Conservation (phyloP, 768 basidiomycete genomes). For the Hirschioporus abietinus region DNA sequence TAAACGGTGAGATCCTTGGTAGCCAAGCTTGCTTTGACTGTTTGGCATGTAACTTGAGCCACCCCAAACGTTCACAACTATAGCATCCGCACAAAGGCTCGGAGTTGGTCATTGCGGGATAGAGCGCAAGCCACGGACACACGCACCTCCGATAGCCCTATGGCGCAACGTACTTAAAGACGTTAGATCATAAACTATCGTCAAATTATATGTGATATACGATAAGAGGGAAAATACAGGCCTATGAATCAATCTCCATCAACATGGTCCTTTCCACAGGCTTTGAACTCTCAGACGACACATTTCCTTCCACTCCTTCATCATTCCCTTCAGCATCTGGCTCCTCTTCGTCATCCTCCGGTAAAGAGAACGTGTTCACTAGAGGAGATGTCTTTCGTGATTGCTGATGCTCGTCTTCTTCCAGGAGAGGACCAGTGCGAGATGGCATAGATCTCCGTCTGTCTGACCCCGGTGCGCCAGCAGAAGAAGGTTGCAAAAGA, state of each 20-base stretch:
- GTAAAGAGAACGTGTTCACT: neutral
- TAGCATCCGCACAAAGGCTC: neutral
- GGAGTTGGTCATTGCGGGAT: neutral
- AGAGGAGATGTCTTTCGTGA: neutral
- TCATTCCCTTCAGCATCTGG: neutral
- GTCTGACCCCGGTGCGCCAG: neutral
- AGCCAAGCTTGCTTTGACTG: too few species aligned
- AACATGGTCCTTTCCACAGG: neutral
- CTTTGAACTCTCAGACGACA: neutral
- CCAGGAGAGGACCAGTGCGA: neutral
- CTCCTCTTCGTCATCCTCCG: neutral
- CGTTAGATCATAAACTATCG: neutral
- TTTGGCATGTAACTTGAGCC: too few species aligned
- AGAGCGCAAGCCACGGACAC: neutral
- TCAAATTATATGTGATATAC: neutral
- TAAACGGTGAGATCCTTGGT: too few species aligned
- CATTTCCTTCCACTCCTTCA: neutral
- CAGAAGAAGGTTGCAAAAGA: neutral
- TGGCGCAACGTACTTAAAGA: neutral
- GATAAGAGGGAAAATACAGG: neutral
- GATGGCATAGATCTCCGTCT: neutral
- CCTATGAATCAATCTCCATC: conserved; percentile 5
- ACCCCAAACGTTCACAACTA: neutral
- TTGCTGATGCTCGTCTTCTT: neutral
- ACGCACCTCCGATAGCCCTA: neutral